Evolutionary conservation across 495 filamentous ascomycete species (phyloP).

Genomic region (Staphylotrichum longicolle): DNA sequence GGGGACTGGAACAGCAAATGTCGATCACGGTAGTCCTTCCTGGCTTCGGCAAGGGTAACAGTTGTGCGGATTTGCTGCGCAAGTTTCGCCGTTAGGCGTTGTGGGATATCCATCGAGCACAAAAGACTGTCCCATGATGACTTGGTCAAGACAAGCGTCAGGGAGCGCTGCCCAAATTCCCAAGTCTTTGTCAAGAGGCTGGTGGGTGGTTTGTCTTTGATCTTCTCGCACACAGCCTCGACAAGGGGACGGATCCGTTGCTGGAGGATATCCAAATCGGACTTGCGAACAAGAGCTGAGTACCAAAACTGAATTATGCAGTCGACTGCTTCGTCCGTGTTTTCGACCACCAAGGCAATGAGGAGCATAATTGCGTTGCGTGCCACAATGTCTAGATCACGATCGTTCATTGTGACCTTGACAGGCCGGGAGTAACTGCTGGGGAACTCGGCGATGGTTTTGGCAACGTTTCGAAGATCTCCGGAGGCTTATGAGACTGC

Average conservation of each 20-base stretch:
- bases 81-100: neutral
- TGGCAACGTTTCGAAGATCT: slow-evolving; percentile 46
- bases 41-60: neutral
- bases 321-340: neutral
- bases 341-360: slow-evolving; percentile 20
- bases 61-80: neutral
- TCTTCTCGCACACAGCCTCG: slow-evolving; percentile 20
- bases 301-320: slow-evolving; percentile 33
- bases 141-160: neutral
- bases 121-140: neutral
- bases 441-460: slow-evolving; percentile 39
- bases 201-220: slow-evolving; percentile 6
- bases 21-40: neutral
- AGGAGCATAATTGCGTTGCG: slow-evolving; percentile 50
- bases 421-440: slow-evolving; percentile 26
- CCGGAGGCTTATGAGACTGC: slow-evolving; percentile 44
- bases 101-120: neutral
- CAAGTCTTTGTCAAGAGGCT: slow-evolving; percentile 24
- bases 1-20: neutral
- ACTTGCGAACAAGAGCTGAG: slow-evolving; percentile 20
- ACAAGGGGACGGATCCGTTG: slow-evolving; percentile 22
- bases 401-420: slow-evolving; percentile 43
- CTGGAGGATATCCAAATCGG: neutral
- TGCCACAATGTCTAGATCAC: slow-evolving; percentile 42
- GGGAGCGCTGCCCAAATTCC: slow-evolving; percentile 23